phyloP scores from a whole-genome alignment of 83 land plant species.

The Diphasiastrum complanatum region DNA sequence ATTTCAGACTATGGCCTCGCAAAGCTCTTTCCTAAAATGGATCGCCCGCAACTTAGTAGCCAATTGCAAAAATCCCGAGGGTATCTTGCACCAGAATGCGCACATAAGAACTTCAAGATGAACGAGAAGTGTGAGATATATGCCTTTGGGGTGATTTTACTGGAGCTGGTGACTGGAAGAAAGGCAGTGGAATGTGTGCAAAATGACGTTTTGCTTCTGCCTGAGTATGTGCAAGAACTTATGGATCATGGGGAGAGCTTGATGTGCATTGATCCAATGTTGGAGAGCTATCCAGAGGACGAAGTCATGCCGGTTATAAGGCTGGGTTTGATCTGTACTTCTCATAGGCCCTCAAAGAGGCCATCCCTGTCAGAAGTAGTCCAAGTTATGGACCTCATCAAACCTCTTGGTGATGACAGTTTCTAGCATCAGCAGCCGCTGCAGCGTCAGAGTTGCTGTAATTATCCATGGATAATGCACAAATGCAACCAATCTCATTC shows the following conservation, averaged over 20 bases:
- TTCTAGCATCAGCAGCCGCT: too few relatives aligned
- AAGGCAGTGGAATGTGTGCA: constrained; percentile 80
- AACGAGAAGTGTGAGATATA: constrained; percentile 85
- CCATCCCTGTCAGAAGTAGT: constrained; percentile 84
- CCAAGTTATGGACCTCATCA: constrained; percentile 64
- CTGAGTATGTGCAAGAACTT: constrained; percentile 54
- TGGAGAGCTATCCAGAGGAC: constrained; percentile 46
- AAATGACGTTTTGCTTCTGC: constrained; percentile 72
- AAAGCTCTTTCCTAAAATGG: constrained; percentile 59
- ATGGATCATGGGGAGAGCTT: constrained; percentile 55
- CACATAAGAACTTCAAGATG: constrained; percentile 58
- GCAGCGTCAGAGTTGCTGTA: too few relatives aligned
- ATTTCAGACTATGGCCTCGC: constrained; percentile 73
- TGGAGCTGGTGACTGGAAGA: constrained; percentile 69
- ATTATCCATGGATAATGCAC: too few relatives aligned
- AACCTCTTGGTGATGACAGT: constrained; percentile 43
- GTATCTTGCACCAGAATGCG: constrained; percentile 86
- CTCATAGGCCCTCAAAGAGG: constrained; percentile 76
- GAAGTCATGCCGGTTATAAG: constrained; percentile 65
- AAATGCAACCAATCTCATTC: too few relatives aligned
- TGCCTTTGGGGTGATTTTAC: constrained; percentile 61
- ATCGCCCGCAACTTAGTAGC: constrained; percentile 54
- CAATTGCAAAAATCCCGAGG: constrained; percentile 77
- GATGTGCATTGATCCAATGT: constrained; percentile 50
- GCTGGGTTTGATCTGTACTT: constrained; percentile 66